Evolutionary conservation across 768 basidiomycete species (phyloP), one percentile per base, ranked within the genome.

Genomic region (Leccinellum albellum): DNA sequence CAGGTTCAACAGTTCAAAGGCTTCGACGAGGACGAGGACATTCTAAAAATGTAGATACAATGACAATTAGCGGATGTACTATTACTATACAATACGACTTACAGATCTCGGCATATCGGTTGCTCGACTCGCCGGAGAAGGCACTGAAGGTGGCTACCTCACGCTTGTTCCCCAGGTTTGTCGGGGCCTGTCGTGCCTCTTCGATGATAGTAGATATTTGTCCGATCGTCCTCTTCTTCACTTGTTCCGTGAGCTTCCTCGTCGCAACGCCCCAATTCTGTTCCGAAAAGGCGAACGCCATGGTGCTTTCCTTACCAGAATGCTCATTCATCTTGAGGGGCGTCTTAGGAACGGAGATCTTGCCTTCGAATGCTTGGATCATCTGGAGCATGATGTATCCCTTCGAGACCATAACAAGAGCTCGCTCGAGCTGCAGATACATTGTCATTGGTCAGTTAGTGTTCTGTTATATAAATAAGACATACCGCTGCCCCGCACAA

Each of bases 231-330:
- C 6, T 13, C 29, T 33, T 50, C 49, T 50, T 50, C 4, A 33
- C 21, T 14, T 7, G 2, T 31, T 50, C 31, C 13, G 49, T 33
- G 20, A 50, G 49, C n/a, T 33, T 33, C 8, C 51, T 56, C 14
- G 15, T 60, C 2, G 50, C 13, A 1, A 2, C 4, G 4, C 54
- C 46, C 59, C 56, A 61, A 33, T 57, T 61, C 37, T 61, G 55
- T 17, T 15, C 24, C 2, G 44, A 57, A n/a, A 61, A 61, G 20
- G 50, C 26, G 6, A 28, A 21, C 14, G 17, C 42, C 20, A 53
- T 54, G 9, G n/a, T 52, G 17, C 54, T 56, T 32, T 56, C 59
- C 40, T 52, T 56, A 12, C 53, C 49, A 7, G 49, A 57, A 8
- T 45, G 40, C 37, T 57, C n/a, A 24, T 58, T 61, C 53, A 58